phyloP scores from a whole-genome alignment of 2,329 filamentous ascomycete species.

The Fusarium acutatum region DNA sequence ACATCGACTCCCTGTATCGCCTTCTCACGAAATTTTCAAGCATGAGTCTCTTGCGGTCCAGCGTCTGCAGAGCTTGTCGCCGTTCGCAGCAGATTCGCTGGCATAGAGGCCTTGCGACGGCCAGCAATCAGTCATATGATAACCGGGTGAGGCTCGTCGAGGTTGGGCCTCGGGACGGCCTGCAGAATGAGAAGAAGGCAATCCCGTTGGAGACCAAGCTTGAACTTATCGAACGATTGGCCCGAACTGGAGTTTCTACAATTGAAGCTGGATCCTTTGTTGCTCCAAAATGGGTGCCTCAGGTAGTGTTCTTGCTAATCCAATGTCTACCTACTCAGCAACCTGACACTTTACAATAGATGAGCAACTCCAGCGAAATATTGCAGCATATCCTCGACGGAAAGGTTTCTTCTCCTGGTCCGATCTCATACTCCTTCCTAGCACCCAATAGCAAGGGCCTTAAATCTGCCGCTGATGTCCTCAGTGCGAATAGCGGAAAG shows the following conservation, averaged over 20 bases:
- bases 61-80: slow-evolving; percentile 51
- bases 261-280: slow-evolving; percentile 89
- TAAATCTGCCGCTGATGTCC: slow-evolving; percentile 65
- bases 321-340: slow-evolving; percentile 4
- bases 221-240: slow-evolving; percentile 75
- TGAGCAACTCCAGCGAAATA: slow-evolving; percentile 81
- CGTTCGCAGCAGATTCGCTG: slow-evolving; percentile 44
- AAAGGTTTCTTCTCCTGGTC: slow-evolving; percentile 61
- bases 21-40: neutral
- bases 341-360: slow-evolving; percentile 56
- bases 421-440: slow-evolving; percentile 81
- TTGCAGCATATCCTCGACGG: slow-evolving; percentile 72
- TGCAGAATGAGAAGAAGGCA: slow-evolving; percentile 82
- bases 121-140: slow-evolving; percentile 47
- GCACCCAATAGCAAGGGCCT: slow-evolving; percentile 80
- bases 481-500: slow-evolving; percentile 60
- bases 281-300: slow-evolving; percentile 84
- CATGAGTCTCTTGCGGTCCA: slow-evolving; percentile 50
- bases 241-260: slow-evolving; percentile 71
- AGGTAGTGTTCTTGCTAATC: slow-evolving; percentile 58
- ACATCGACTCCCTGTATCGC: neutral
- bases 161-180: slow-evolving; percentile 84
- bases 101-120: slow-evolving; percentile 53
- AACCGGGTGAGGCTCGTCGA: slow-evolving; percentile 74
- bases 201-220: slow-evolving; percentile 79